Base-by-base conservation (phyloP, 129 eudicot species). In the Gnaphalium uliginosum region DNA sequence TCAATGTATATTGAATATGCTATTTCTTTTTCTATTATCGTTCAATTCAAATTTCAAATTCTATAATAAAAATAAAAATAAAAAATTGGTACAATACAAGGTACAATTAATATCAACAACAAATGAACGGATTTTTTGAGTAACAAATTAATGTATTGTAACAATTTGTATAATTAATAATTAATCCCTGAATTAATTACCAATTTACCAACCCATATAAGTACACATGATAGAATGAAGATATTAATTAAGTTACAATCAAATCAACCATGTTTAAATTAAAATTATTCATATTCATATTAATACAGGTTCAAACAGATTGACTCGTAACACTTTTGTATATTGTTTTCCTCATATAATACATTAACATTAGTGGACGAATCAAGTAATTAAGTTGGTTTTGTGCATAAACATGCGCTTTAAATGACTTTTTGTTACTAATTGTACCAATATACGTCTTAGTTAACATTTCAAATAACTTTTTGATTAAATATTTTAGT, bases 1-100 rank as follows among this genome's bases (percentile, higher is more conserved):
- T 76, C 53, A 18, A 65, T 76, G 79, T 65, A 76, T 66, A 65
- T 65, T 50, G 29, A 64, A 32, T 30, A 26, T 75, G 58, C 35
- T 37, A 18, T 22, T 51, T 9, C 17, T 32, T 76, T 71, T 46
- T 13, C n/a, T n/a, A n/a, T n/a, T 19, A 13, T 48, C 63, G 48
- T 19, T 71, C n/a, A 11, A 46, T 75, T 63, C 22, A 43, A 4
- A 14, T 64, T 30, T 39, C 13, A 26, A 27, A 59, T 18, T 73
- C 15, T 58, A 8, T 46, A 21, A n/a, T n/a, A n/a, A n/a, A n/a
- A n/a, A n/a, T n/a, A n/a, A 29, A 29, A 4, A 29, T 29, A 4
- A 29, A 29, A 29, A 29, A 7, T 33, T 6, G 39, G 39, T 39
- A 9, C 14, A 2, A 10, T 39, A 39, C 4, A 3, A 39, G 46